These are phyloP conservation scores for Eucalyptus tenuipes DNA, from an alignment of 345 rosid genomes.

Conservation along the genomic window DNA sequence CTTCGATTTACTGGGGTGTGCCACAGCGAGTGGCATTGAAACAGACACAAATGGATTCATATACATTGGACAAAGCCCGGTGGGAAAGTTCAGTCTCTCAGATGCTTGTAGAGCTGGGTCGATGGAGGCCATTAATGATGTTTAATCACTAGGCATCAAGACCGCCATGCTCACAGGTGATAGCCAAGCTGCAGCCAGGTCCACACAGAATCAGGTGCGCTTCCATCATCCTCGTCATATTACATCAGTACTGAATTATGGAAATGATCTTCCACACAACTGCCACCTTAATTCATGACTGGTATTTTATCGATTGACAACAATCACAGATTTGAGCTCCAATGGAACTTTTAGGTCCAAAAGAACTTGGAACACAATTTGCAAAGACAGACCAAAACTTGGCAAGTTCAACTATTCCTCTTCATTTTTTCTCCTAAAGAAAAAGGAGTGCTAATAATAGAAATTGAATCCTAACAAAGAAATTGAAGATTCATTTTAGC, in stretches of 20 bases:
- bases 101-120: constrained; percentile 67
- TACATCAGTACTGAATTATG: not conserved
- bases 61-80: constrained; percentile 18
- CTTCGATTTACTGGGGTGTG: not conserved
- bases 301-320: not conserved
- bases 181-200: constrained; percentile 48
- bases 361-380: not conserved
- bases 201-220: constrained; percentile 56
- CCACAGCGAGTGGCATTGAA: constrained; percentile 7
- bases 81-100: constrained; percentile 48
- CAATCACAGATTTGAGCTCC: not conserved
- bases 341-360: not conserved
- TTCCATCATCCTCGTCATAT: not conserved
- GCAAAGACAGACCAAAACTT: not conserved
- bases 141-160: constrained; percentile 46
- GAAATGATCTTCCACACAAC: not conserved
- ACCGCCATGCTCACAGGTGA: constrained; percentile 81
- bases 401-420: not conserved
- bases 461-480: not conserved
- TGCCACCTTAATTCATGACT: not conserved
- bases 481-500: not conserved
- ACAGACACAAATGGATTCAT: constrained; percentile 53
- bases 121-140: constrained; percentile 41
- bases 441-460: not conserved
- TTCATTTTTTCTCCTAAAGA: not conserved